Evolutionary conservation across 2,329 filamentous ascomycete genomes (phyloP).

Genomic region (Alternaria viburni): DNA sequence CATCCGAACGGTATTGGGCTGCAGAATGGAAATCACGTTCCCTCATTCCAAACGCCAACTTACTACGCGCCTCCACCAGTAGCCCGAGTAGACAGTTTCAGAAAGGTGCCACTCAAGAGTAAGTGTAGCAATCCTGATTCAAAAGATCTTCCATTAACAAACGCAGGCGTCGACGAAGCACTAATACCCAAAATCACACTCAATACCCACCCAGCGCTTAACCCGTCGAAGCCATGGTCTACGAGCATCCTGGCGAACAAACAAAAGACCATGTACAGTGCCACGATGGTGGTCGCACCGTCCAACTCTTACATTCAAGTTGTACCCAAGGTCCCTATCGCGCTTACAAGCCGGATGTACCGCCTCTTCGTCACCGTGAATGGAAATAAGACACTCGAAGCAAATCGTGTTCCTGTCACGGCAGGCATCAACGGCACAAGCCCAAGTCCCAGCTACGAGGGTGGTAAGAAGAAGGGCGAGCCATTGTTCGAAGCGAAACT

Average conservation of each 20-base stretch:
- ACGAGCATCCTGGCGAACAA: slow-evolving; percentile 70
- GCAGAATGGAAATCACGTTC: slow-evolving; percentile 27
- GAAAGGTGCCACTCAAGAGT: slow-evolving; percentile 55
- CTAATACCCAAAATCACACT: slow-evolving; percentile 71
- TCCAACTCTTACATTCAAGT: slow-evolving; percentile 75
- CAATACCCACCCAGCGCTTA: slow-evolving; percentile 71
- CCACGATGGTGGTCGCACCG: slow-evolving; percentile 72
- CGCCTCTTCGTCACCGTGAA: slow-evolving; percentile 78
- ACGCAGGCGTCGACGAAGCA: slow-evolving; percentile 58
- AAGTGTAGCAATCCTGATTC: slow-evolving; percentile 23
- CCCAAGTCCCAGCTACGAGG: slow-evolving; percentile 32
- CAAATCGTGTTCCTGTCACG: slow-evolving; percentile 60
- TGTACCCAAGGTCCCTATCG: slow-evolving; percentile 67
- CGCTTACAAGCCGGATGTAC: slow-evolving; percentile 72
- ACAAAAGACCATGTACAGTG: slow-evolving; percentile 71
- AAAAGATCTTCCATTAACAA: slow-evolving; percentile 23
- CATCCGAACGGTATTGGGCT: slow-evolving; percentile 45
- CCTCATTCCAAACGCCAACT: slow-evolving; percentile 39
- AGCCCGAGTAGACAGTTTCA: slow-evolving; percentile 40
- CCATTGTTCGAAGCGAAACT: slow-evolving; percentile 79
- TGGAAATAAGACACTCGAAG: slow-evolving; percentile 65
- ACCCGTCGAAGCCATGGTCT: slow-evolving; percentile 65
- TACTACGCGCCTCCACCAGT: slow-evolving; percentile 40
- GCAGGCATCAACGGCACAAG: slow-evolving; percentile 41
- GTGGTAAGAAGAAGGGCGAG: slow-evolving; percentile 58